Percentiles rank a stretch among this genome's conserved stretches.
Conservation (phyloP, 306 rosid genomes). For the Glycyrrhiza uralensis region DNA sequence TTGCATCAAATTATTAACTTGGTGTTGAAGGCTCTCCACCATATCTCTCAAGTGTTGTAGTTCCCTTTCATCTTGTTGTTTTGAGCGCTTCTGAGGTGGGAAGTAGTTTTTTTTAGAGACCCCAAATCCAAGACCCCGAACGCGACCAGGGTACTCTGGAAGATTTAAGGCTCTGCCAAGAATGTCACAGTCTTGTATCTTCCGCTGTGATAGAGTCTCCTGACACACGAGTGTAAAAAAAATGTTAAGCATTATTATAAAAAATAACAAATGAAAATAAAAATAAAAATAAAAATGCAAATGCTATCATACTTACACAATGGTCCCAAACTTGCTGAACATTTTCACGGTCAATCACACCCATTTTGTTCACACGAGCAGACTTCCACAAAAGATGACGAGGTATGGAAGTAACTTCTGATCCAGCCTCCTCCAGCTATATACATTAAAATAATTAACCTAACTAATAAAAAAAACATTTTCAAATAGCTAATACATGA, state of each 20-base stretch:
- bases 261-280: too few relatives aligned
- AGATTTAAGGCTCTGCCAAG: neutral
- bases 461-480: neutral
- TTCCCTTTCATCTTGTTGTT: neutral
- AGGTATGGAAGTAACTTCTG: neutral
- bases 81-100: neutral
- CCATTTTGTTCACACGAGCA: neutral
- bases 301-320: neutral
- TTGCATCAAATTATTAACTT: neutral
- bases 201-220: neutral
- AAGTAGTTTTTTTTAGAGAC: neutral
- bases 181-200: neutral
- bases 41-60: neutral
- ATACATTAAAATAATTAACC: neutral
- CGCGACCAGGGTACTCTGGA: neutral
- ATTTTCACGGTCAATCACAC: neutral
- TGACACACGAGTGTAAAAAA: neutral
- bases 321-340: neutral
- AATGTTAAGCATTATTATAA: neutral
- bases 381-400: neutral
- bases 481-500: neutral
- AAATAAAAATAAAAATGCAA: neutral
- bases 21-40: neutral
- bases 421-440: neutral
- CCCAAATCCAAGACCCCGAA: neutral